Evolutionary conservation across 2,329 filamentous ascomycete genomes (phyloP).

Genomic region (Pseudofabraea citricarpa): DNA sequence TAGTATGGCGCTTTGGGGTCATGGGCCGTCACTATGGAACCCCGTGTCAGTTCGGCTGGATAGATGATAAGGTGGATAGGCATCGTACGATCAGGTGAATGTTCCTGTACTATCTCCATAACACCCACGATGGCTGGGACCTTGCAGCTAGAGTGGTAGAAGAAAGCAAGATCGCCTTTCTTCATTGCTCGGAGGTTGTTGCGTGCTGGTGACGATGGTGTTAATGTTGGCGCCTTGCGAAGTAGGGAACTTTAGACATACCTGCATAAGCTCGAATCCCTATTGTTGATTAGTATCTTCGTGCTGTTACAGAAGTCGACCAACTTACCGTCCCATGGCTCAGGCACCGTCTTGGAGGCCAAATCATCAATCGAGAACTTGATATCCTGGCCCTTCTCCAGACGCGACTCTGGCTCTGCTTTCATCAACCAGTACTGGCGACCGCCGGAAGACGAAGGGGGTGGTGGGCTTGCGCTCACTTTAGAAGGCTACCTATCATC

Average conservation of each 20-base stretch:
- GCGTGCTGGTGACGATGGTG: constrained; percentile 53
- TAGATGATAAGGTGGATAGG: constrained; percentile 1
- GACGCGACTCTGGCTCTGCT: constrained; percentile 79
- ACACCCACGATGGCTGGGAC: constrained; percentile 80
- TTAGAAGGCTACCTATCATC: constrained; percentile 1
- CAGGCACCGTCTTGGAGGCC: constrained; percentile 64
- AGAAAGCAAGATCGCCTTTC: constrained; percentile 86
- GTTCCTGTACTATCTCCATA: constrained; percentile 85
- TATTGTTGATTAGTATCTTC: constrained; percentile 16
- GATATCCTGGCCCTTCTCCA: constrained; percentile 84
- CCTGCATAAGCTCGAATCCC: constrained; percentile 47
- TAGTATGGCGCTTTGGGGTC: constrained; percentile 75
- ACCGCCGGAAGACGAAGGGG: constrained; percentile 8
- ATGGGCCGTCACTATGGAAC: constrained; percentile 47
- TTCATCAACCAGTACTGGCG: constrained; percentile 76
- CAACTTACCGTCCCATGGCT: constrained; percentile 82
- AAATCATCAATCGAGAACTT: constrained; percentile 94
- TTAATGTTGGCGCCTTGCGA: constrained; percentile 1
- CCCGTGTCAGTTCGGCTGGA: constrained; percentile 3
- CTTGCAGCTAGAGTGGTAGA: constrained; percentile 95
- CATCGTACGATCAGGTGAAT: constrained; percentile 67
- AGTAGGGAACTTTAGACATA: constrained; percentile 22
- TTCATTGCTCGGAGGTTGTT: constrained; percentile 93
- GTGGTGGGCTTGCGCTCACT: neutral
- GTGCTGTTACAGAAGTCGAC: constrained; percentile 3